phyloP scores from a whole-genome alignment of 2,329 filamentous ascomycete species.

The Neurospora sp. region DNA sequence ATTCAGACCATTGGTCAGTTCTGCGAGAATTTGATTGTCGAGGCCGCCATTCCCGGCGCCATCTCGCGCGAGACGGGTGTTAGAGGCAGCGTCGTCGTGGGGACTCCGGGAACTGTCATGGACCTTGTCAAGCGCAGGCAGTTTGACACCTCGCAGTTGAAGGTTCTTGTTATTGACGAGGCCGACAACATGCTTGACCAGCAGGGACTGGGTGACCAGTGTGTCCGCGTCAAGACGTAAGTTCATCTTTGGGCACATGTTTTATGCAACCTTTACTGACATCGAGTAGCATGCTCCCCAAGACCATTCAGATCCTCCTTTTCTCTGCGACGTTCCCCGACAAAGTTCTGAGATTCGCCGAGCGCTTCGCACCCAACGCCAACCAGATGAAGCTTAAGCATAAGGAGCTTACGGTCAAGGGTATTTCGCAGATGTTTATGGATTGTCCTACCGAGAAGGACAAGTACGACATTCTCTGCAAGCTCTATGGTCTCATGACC shows the following conservation, averaged over 20 bases:
- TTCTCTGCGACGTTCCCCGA: constrained; percentile 93
- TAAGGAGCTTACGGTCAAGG: constrained; percentile 88
- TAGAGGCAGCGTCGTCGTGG: constrained; percentile 72
- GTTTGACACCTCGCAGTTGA: constrained; percentile 62
- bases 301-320: constrained; percentile 72
- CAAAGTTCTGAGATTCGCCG: constrained; percentile 74
- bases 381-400: constrained; percentile 82
- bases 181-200: constrained; percentile 98
- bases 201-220: constrained; percentile 91
- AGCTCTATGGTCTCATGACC: constrained; percentile 92
- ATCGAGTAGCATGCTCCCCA: constrained; percentile 54
- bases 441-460: constrained; percentile 74
- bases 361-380: constrained; percentile 73
- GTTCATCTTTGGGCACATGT: constrained; percentile 21
- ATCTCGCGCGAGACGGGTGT: constrained; percentile 59
- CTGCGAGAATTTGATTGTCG: constrained; percentile 63
- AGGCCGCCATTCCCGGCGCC: constrained; percentile 73
- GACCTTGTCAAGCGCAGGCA: constrained; percentile 72
- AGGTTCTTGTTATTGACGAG: constrained; percentile 85
- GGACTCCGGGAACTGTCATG: constrained; percentile 86
- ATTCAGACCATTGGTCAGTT: constrained; percentile 77
- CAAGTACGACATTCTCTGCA: constrained; percentile 82
- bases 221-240: constrained; percentile 76
- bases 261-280: constrained; percentile 4
- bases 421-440: constrained; percentile 96